Evolutionary conservation across 495 filamentous ascomycete genomes (phyloP).

Genomic region (Opeltia flavorubescens): DNA sequence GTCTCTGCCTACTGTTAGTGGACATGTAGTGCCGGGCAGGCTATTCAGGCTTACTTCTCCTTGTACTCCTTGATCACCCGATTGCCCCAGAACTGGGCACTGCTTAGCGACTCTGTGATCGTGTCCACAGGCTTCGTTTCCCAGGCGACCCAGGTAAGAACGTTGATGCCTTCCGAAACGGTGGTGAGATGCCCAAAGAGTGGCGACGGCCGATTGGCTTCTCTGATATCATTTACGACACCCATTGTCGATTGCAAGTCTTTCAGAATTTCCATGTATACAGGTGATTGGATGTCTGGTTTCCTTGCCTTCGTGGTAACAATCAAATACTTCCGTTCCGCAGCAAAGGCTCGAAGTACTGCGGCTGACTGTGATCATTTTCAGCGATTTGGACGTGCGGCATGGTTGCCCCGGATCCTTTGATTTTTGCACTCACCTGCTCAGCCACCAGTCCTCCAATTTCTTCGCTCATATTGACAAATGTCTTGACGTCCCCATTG

Average conservation of each 20-base stretch:
- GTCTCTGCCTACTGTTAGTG: slow-evolving; percentile 35
- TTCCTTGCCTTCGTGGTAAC: slow-evolving; percentile 87
- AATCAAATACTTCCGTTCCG: slow-evolving; percentile 74
- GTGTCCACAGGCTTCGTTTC: slow-evolving; percentile 68
- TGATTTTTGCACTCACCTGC: slow-evolving; percentile 40
- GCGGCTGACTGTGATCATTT: slow-evolving; percentile 35
- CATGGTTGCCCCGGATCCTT: background rate
- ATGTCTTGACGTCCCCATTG: slow-evolving; percentile 57
- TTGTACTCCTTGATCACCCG: slow-evolving; percentile 77
- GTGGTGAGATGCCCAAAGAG: slow-evolving; percentile 67
- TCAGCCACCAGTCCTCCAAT: slow-evolving; percentile 67
- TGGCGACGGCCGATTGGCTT: slow-evolving; percentile 56
- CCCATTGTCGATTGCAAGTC: slow-evolving; percentile 69
- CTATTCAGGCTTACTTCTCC: slow-evolving; percentile 54
- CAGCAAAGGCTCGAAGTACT: slow-evolving; percentile 55
- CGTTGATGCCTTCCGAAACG: slow-evolving; percentile 77
- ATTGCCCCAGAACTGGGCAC: slow-evolving; percentile 85
- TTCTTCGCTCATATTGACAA: slow-evolving; percentile 59
- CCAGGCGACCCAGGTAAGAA: slow-evolving; percentile 72
- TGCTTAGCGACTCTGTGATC: slow-evolving; percentile 60
- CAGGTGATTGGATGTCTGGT: slow-evolving; percentile 54
- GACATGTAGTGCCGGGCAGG: background rate
- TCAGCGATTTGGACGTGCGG: slow-evolving; percentile 1
- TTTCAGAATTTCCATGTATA: slow-evolving; percentile 61
- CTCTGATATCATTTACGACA: slow-evolving; percentile 60